Base-by-base conservation (phyloP, 257 asterid genomes). In the Coffea eugenioides region DNA sequence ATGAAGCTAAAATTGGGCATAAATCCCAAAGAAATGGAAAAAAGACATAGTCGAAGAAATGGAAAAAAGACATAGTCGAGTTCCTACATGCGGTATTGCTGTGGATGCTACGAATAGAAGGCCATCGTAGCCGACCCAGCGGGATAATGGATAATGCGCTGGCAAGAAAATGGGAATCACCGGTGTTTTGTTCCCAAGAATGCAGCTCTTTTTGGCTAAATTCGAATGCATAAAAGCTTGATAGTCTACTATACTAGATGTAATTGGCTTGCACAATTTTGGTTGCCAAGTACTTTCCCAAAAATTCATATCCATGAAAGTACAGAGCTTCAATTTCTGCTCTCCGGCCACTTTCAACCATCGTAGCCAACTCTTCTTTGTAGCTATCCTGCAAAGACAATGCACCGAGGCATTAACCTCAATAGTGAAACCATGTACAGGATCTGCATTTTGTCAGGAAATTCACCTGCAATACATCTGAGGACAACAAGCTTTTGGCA, bases 251-350 rank as follows among this genome's bases (percentile, higher is more conserved):
- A 31, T 61, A 48, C 52, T 77, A 81, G 14, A 95, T 86, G 82
- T 91, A 93, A 79, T 79, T 71, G 51, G 85, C 89, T 76, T 89
- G 98, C 65, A 93, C 98, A n/a, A 93, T 91, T 84, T 95, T 95
- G 83, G 90, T 92, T 1, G 90, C 92, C 54, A 95, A 80, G 81
- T 86, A 95, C 90, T 87, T 93, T 0, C 74, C 87, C 48, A 95
- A 73, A 86, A 92, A 92, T 82, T 92, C 94, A 79, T 85, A 93
- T 68, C 98, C 99, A 83, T 92, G 97, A 75, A 83, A 83, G 81
- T 92, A 93, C 56, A 95, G 97, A 59, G 99, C 97, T 89, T 95
- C 99, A 76, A 95, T 88, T 85, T 95, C 98, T 73, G 98, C 97
- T 81, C 97, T 85, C 15, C 72, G 79, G 4, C 92, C 97, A 54